Conservation (phyloP, 169 alveolate species). For the Plasmodium chabaudi region DNA sequence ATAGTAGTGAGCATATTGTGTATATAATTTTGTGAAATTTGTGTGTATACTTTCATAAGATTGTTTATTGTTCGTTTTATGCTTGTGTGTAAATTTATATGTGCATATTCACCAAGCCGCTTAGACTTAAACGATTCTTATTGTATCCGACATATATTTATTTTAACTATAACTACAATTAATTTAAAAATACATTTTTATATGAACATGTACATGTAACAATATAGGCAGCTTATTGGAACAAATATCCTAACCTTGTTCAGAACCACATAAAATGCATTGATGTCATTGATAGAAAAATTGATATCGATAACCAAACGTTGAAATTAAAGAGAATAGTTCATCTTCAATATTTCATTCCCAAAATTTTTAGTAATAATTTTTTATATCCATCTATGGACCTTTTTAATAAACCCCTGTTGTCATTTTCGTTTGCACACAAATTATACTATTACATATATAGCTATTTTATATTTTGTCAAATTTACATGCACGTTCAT, state of each 20-base stretch:
- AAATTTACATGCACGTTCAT: not conserved
- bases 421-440: not conserved
- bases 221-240: slow-evolving; percentile 36
- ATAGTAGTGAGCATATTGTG: too few relatives aligned
- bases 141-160: not conserved
- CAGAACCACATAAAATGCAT: slow-evolving; percentile 34
- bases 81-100: not conserved
- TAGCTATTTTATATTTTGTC: not conserved
- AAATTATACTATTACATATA: not conserved
- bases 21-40: too few relatives aligned
- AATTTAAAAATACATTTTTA: not conserved
- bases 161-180: not conserved
- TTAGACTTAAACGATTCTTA: not conserved
- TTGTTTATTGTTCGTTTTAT: not conserved
- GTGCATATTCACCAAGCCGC: too few relatives aligned
- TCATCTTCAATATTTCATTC: slow-evolving; percentile 41
- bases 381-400: not conserved
- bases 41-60: too few relatives aligned
- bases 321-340: slow-evolving; percentile 20
- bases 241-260: slow-evolving; percentile 34
- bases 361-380: slow-evolving; percentile 38
- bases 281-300: slow-evolving; percentile 40
- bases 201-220: not conserved
- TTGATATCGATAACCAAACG: slow-evolving; percentile 29
- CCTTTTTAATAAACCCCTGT: not conserved